phyloP scores from a whole-genome alignment of 2,329 filamentous ascomycete species.

The Trichoderma breve region DNA sequence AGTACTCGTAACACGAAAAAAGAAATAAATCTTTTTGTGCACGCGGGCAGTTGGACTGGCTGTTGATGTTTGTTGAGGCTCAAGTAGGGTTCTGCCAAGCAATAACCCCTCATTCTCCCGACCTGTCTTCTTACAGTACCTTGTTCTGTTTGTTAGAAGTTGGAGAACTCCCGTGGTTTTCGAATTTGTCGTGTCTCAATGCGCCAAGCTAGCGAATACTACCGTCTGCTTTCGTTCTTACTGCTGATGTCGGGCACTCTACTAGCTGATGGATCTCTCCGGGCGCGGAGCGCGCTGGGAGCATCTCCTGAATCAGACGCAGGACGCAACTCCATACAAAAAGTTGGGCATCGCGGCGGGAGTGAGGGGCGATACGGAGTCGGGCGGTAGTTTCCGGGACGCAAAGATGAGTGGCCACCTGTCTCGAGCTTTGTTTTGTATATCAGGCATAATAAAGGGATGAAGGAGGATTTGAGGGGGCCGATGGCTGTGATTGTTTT shows the following conservation, averaged over 20 bases:
- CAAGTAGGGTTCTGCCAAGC: neutral
- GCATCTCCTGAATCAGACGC: neutral
- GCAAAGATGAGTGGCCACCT: neutral
- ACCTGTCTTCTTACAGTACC: neutral
- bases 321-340: neutral
- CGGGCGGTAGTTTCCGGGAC: conserved; percentile 9
- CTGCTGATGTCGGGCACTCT: neutral
- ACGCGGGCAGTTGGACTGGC: neutral
- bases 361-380: neutral
- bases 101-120: neutral
- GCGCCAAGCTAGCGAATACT: conserved; percentile 1
- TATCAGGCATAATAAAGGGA: neutral
- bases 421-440: neutral
- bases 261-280: neutral
- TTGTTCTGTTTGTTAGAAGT: neutral
- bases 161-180: neutral
- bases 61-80: neutral
- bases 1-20: neutral
- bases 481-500: neutral
- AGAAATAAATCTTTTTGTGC: neutral
- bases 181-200: neutral
- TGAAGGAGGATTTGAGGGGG: neutral
- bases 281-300: neutral
- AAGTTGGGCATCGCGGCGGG: neutral
- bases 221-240: neutral